These are phyloP conservation scores for Exidia glandulosa DNA, from an alignment of 768 basidiomycete genomes.

Conservation along the genomic window DNA sequence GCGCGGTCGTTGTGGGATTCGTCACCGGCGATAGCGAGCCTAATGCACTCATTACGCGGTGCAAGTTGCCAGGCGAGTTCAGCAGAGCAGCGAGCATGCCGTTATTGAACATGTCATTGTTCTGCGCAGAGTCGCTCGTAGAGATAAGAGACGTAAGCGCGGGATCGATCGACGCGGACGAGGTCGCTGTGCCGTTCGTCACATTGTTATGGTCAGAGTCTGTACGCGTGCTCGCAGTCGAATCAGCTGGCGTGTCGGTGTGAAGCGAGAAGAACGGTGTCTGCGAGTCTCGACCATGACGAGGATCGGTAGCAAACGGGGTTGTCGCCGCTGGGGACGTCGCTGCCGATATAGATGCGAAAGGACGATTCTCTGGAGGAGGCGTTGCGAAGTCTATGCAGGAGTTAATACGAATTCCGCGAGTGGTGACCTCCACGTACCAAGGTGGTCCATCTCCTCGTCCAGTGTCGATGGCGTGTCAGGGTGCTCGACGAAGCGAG, in stretches of 20 bases:
- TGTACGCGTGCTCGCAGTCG: slow-evolving; percentile 23
- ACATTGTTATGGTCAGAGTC: slow-evolving; percentile 27
- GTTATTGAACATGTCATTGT: slow-evolving; percentile 10
- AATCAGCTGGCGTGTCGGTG: slow-evolving; percentile 29
- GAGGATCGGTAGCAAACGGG: background rate
- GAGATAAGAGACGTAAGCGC: background rate
- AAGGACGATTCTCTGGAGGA: background rate
- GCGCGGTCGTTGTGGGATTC: background rate
- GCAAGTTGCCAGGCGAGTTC: slow-evolving; percentile 16
- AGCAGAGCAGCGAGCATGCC: slow-evolving; percentile 14
- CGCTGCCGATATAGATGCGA: background rate
- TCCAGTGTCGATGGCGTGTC: slow-evolving; percentile 5
- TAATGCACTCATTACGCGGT: slow-evolving; percentile 16
- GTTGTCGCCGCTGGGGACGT: background rate
- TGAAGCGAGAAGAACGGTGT: background rate
- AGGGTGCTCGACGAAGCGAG: slow-evolving; percentile 24
- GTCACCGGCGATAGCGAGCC: slow-evolving; percentile 6
- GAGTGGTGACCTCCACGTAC: slow-evolving; percentile 3
- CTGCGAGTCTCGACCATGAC: background rate
- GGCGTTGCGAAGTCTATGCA: background rate
- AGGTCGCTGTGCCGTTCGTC: slow-evolving; percentile 40
- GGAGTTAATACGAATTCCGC: slow-evolving; percentile 5
- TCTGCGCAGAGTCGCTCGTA: background rate
- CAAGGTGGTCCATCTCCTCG: slow-evolving; percentile 6
- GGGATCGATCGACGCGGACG: slow-evolving; percentile 11